A percentile compares a stretch with the other conserved stretches of the same genome.
Evolutionary conservation across 2,329 filamentous ascomycete species (phyloP).

Genomic region (Trichoderma breve): DNA sequence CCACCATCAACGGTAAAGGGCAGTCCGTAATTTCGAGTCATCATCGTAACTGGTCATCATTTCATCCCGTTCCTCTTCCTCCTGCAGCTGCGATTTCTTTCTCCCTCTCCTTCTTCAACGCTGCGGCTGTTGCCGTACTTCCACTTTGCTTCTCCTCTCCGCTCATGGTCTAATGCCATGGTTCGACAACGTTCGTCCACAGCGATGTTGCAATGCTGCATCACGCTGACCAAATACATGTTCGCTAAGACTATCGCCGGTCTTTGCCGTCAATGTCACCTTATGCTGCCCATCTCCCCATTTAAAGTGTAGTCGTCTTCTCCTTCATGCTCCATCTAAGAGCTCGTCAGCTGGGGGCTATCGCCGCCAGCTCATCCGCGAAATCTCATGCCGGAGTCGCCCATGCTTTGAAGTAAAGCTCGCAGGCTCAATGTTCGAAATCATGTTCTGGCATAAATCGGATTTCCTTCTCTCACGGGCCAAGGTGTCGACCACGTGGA

Average conservation of each 20-base stretch:
- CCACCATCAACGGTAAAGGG: neutral
- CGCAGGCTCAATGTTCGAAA: neutral
- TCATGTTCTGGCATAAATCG: neutral
- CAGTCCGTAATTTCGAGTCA: neutral
- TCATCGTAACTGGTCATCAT: slow-evolving; percentile 1
- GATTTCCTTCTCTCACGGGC: neutral
- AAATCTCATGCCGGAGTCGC: neutral
- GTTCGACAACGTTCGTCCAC: neutral
- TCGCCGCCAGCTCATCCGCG: neutral
- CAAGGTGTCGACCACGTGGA: neutral
- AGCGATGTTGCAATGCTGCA: neutral
- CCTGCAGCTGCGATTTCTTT: neutral
- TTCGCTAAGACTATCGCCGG: neutral
- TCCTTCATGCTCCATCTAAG: neutral
- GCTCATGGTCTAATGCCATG: neutral
- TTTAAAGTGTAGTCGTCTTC: neutral
- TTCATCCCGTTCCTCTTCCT: neutral
- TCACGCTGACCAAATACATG: neutral
- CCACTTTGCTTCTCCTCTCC: neutral
- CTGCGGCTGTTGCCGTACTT: neutral
- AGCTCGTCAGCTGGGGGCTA: neutral
- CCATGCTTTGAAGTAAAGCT: neutral
- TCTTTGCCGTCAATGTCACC: neutral
- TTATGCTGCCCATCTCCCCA: neutral
- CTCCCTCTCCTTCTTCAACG: slow-evolving; percentile 11